These are phyloP conservation scores for Volvariella volvacea DNA, from an alignment of 1,284 basidiomycete species.

Conservation along the genomic window DNA sequence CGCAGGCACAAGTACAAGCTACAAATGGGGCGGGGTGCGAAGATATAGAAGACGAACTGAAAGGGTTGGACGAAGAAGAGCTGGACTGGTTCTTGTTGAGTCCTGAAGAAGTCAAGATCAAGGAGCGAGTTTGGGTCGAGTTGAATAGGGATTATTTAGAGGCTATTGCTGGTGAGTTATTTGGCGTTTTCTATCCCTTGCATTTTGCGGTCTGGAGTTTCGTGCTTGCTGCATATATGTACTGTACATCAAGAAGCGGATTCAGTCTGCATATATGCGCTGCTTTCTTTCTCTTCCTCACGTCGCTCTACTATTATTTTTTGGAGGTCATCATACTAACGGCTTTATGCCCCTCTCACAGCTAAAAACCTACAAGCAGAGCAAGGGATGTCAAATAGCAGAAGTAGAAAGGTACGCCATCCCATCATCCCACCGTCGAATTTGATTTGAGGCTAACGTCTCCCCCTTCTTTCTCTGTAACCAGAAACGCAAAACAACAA, in stretches of 20 bases:
- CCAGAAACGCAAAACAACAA: constrained; percentile 58
- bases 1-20: too few relatives aligned
- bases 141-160: constrained; percentile 93
- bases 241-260: too few relatives aligned
- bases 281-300: too few relatives aligned
- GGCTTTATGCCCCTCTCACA: too few relatives aligned
- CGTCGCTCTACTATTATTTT: too few relatives aligned
- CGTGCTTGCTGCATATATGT: too few relatives aligned
- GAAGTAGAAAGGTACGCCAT: constrained; percentile 71
- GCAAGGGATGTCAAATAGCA: constrained; percentile 38
- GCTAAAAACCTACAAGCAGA: constrained; percentile 25
- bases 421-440: constrained; percentile 23
- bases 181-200: too few relatives aligned
- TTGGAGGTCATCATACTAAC: too few relatives aligned
- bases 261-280: too few relatives aligned
- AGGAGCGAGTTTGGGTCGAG: constrained; percentile 96
- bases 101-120: constrained; percentile 83
- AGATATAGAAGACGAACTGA: constrained; percentile 32
- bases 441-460: constrained; percentile 13
- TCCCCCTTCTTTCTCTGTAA: constrained; percentile 12
- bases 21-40: constrained; percentile 3
- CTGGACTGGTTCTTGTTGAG: constrained; percentile 81
- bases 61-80: constrained; percentile 88
- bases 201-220: too few relatives aligned
- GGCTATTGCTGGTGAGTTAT: constrained; percentile 69